A percentile compares a stretch with the other conserved stretches of the same genome.
phyloP scores from a whole-genome alignment of 2,329 filamentous ascomycete species.

The Eutypella sp. region DNA sequence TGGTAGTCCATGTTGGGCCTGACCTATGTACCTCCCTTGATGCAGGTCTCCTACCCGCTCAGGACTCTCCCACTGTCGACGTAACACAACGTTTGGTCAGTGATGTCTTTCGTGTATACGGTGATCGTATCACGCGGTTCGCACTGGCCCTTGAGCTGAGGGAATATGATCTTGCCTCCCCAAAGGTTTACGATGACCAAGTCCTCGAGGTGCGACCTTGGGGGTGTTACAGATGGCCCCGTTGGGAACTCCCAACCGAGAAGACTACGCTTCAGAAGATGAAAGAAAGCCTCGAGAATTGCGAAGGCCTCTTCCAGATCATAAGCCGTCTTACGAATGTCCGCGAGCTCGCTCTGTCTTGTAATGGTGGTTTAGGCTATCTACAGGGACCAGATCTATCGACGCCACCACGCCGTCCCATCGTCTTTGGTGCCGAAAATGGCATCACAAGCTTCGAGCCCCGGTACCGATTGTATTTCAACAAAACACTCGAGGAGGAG shows the following conservation, averaged over 20 bases:
- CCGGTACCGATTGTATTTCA: neutral
- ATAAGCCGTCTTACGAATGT: conserved; percentile 52
- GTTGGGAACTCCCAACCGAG: conserved; percentile 48
- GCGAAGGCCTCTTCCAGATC: conserved; percentile 54
- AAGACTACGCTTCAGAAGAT: conserved; percentile 55
- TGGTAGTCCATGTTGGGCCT: conserved; percentile 61
- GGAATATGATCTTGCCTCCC: conserved; percentile 43
- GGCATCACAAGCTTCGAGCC: neutral
- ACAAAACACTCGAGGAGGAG: conserved; percentile 4
- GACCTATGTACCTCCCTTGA: conserved; percentile 55
- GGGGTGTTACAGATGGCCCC: conserved; percentile 65
- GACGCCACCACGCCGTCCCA: conserved; percentile 31
- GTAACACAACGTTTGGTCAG: conserved; percentile 21
- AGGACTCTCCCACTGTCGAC: conserved; percentile 5
- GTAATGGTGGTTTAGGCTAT: conserved; percentile 65
- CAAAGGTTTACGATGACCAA: conserved; percentile 52
- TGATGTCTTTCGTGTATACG: conserved; percentile 57
- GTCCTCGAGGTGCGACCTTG: conserved; percentile 54
- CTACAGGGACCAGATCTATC: conserved; percentile 57
- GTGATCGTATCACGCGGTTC: conserved; percentile 55
- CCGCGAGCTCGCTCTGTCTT: conserved; percentile 60
- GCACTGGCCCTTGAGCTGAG: conserved; percentile 66
- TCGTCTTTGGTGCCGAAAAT: conserved; percentile 28
- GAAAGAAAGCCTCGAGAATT: conserved; percentile 60
- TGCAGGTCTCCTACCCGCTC: conserved; percentile 11